Percentiles rank a stretch among this genome's conserved stretches.
Conservation (phyloP, 2,329 filamentous ascomycete genomes). For the Fusarium phyllophilum region DNA sequence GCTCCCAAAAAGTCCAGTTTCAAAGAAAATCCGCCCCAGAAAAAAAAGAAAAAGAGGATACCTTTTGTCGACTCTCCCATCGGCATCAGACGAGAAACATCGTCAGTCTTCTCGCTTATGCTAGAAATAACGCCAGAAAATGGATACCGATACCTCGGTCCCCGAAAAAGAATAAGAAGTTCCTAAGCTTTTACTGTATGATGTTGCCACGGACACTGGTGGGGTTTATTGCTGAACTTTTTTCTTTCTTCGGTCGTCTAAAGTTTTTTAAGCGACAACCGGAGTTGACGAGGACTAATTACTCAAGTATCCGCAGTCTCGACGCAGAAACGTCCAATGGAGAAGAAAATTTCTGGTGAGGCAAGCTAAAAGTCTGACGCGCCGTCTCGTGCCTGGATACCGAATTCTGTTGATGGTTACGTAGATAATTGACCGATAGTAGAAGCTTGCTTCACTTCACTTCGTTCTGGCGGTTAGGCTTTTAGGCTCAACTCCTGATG, state of each 20-base stretch:
- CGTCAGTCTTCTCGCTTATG: slow-evolving; percentile 22
- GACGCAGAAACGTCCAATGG: slow-evolving; percentile 7
- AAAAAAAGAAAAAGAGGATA: slow-evolving; percentile 25
- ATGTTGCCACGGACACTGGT: slow-evolving; percentile 41
- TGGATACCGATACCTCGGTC: slow-evolving; percentile 2
- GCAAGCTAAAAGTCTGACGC: slow-evolving; percentile 18
- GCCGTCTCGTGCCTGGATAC: slow-evolving; percentile 14
- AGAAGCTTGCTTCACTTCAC: neutral
- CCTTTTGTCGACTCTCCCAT: neutral
- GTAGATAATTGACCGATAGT: slow-evolving; percentile 2
- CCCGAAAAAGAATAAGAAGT: slow-evolving; percentile 27
- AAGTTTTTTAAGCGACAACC: slow-evolving; percentile 30
- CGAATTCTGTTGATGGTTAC: neutral
- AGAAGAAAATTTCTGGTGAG: slow-evolving; percentile 15
- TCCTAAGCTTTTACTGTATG: slow-evolving; percentile 9
- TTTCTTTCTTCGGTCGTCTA: neutral
- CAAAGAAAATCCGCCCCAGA: slow-evolving; percentile 2
- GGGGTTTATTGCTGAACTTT: slow-evolving; percentile 30
- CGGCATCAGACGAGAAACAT: slow-evolving; percentile 24
- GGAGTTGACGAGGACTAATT: slow-evolving; percentile 43
- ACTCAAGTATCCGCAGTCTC: slow-evolving; percentile 38
- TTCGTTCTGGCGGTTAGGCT: neutral
- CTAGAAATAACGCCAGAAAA: slow-evolving; percentile 1
- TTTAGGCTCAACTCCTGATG: neutral
- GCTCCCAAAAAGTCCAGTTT: slow-evolving; percentile 3